These are phyloP conservation scores for Corylus americana DNA, from an alignment of 306 rosid species.

Conservation along the genomic window DNA sequence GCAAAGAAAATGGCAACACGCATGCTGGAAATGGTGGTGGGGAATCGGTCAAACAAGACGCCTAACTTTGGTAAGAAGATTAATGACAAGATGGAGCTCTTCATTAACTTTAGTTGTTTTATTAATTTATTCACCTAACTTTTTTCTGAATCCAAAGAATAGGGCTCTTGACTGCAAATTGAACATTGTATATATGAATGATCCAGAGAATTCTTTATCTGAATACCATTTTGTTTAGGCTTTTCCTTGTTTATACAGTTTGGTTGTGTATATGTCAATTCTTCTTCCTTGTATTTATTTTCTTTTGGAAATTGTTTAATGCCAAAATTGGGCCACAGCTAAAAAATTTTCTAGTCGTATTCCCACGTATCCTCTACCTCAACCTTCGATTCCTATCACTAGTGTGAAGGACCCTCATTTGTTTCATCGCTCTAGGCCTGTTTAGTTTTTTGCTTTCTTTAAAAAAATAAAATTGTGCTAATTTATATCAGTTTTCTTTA, in stretches of 20 bases:
- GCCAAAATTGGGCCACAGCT: too few species aligned
- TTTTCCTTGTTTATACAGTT: constrained; percentile 16
- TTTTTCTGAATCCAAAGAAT: not conserved
- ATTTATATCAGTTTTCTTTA: too few species aligned
- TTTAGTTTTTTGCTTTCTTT: too few species aligned
- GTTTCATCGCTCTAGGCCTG: too few species aligned
- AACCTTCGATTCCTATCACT: too few species aligned
- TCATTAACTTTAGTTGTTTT: constrained; percentile 8
- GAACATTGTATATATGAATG: constrained; percentile 39
- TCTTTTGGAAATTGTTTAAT: not conserved
- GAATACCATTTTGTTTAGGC: not conserved
- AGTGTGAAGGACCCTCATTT: too few species aligned
- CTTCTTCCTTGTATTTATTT: not conserved
- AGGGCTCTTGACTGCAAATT: constrained; percentile 3
- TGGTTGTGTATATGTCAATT: not conserved
- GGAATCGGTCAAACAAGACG: constrained; percentile 65
- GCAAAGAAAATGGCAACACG: constrained; percentile 70
- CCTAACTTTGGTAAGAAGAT: constrained; percentile 17
- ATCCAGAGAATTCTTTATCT: constrained; percentile 28
- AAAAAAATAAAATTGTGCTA: too few species aligned
- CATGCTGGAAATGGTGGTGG: constrained; percentile 59
- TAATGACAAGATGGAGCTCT: constrained; percentile 7
- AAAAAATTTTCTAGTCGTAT: too few species aligned
- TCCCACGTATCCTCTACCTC: too few species aligned
- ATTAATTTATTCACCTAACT: not conserved